Evolutionary conservation across 768 basidiomycete genomes (phyloP), one percentile per base, ranked within the genome.

Genomic region (Mycena leptocephala): DNA sequence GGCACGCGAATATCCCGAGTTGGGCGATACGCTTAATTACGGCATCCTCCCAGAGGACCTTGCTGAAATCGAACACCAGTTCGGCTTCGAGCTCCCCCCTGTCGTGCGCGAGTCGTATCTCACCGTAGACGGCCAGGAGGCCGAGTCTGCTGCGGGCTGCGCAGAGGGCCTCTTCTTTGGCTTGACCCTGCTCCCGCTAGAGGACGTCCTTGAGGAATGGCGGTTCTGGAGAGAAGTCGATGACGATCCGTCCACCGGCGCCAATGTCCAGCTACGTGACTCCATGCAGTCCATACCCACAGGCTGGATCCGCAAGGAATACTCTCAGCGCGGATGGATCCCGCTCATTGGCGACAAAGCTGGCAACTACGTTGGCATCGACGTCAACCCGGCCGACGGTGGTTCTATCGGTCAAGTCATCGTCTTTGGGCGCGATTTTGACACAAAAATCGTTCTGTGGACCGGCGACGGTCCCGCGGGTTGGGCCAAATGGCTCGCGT

Each of bases 341-440:
- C 98, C 98, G 37, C 93, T 99, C 76, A 91, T 98, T 72, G 93
- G 94, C 46, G 98, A 99, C 86, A 95, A 96, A 79, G 93, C 92
- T 35, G 98, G 98, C 37, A 99, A 99, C 86, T 99, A 99, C 83
- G 91, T 99, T 74, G 98, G 98, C 70, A 90, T 99, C 59, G 98
- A 99, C 84, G 90, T 99, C 73, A 96, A 95, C 84, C 98, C 98
- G 10, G 95, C 83, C 11, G 92, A 94, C 81, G 85, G 86, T 59
- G 97, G 97, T 55, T 86, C 90, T 11, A 88, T 90, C 69, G 98
- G 98, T 8, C 98, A 99, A 83, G 98, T 99, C 59, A 98, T 99
- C 72, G 94, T 99, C 62, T 99, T 99, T 83, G 98, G 98, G n/a
- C 92, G 98, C 64, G 98, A 99, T 82, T 99, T 99, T 84, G 98